Conservation (phyloP, 2,329 filamentous ascomycete species). For the Paracamarosporium sp. region DNA sequence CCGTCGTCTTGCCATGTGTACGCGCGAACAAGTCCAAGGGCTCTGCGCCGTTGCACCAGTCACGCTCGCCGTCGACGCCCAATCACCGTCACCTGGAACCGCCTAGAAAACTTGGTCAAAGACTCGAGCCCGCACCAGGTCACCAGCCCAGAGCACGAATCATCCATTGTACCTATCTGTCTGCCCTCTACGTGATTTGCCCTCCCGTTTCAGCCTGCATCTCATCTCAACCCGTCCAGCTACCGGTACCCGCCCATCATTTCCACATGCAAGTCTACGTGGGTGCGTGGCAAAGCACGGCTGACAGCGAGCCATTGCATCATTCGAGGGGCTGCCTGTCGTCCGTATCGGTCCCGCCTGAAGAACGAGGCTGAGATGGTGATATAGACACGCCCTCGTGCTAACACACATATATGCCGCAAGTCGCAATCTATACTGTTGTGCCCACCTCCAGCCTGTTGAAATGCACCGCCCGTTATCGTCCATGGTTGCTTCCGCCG, state of each 20-base stretch:
- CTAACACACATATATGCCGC: constrained; percentile 11
- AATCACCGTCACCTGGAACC: constrained; percentile 39
- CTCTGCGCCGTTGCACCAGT: constrained; percentile 31
- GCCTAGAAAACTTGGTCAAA: constrained; percentile 39
- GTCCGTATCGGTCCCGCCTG: constrained; percentile 19
- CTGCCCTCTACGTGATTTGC: no score
- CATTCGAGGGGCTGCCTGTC: constrained; percentile 21
- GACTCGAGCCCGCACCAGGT: background rate
- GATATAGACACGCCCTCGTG: constrained; percentile 5
- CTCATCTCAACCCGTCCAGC: constrained; percentile 5
- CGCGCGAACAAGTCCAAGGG: constrained; percentile 9
- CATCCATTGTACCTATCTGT: constrained; percentile 35
- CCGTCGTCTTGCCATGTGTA: constrained; percentile 7
- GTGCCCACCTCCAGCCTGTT: background rate
- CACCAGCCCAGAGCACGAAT: constrained; percentile 9
- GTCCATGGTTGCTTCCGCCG: constrained; percentile 19
- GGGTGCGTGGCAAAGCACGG: constrained; percentile 17
- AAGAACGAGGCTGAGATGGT: constrained; percentile 25
- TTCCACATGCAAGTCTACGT: background rate
- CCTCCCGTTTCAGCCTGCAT: constrained; percentile 14
- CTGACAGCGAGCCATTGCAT: constrained; percentile 25
- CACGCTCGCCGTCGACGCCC: constrained; percentile 33
- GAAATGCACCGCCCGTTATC: constrained; percentile 18
- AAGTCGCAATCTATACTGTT: background rate
- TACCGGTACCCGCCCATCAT: background rate